phyloP scores from a whole-genome alignment of 495 filamentous ascomycete species.

The Trichoderma parareesei region DNA sequence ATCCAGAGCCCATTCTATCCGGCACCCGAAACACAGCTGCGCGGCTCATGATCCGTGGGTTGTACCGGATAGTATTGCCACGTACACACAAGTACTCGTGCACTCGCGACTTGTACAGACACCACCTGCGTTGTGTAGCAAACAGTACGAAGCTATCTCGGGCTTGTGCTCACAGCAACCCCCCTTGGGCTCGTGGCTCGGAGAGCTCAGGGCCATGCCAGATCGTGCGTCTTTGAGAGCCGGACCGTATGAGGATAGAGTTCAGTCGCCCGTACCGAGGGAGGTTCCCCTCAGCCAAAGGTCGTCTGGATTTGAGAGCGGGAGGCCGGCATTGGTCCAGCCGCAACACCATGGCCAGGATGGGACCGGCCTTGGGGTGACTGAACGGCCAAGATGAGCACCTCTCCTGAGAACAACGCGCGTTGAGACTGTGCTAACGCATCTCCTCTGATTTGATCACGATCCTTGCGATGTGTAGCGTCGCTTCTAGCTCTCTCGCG shows the following conservation, averaged over 20 bases:
- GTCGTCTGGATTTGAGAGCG: neutral
- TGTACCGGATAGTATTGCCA: neutral
- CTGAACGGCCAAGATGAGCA: neutral
- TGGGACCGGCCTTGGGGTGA: neutral
- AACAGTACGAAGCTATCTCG: no score
- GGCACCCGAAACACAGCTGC: conserved; percentile 2
- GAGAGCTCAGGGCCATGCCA: neutral
- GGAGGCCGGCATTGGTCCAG: neutral
- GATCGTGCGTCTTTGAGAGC: neutral
- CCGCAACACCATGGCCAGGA: conserved; percentile 5
- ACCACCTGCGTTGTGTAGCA: neutral
- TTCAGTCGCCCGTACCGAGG: conserved; percentile 1
- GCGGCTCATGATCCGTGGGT: neutral
- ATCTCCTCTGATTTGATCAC: conserved; percentile 6
- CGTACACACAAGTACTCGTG: neutral
- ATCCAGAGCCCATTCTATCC: neutral
- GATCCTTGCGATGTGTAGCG: conserved; percentile 8
- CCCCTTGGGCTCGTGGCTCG: no score
- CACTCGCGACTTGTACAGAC: neutral
- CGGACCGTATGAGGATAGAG: neutral
- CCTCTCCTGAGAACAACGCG: neutral
- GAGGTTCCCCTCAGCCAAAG: neutral
- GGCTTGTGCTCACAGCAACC: no score
- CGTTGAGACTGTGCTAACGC: conserved; percentile 2
- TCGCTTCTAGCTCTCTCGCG: neutral